Percentiles rank a stretch among this genome's conserved stretches.
Evolutionary conservation across 208 protist species (phyloP).

Genomic region (Strigomonas culicis): DNA sequence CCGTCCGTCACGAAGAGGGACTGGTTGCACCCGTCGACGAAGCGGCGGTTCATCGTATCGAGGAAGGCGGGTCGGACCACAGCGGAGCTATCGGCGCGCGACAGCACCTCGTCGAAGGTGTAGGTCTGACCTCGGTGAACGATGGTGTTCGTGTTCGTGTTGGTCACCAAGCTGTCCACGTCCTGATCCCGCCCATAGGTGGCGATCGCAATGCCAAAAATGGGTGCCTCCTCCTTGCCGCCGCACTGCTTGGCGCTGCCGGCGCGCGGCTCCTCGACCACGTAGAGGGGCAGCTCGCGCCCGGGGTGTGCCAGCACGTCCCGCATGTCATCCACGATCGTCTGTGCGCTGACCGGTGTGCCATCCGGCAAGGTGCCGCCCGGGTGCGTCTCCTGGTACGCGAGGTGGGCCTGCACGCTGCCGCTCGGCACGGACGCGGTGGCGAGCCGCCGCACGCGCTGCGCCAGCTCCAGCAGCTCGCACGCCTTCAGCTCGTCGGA

Average conservation of each 20-base stretch:
- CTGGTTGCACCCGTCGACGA: conserved; percentile 26
- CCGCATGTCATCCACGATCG: neutral
- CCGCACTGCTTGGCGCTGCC: neutral
- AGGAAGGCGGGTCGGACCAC: conserved; percentile 18
- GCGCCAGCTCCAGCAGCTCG: conserved; percentile 19
- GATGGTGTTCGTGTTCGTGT: conserved; percentile 18
- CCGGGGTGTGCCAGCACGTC: neutral
- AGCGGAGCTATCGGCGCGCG: conserved; percentile 22
- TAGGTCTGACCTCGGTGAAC: conserved; percentile 1
- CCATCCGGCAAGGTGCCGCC: neutral
- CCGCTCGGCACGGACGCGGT: conserved; percentile 24
- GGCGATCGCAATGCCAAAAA: conserved; percentile 10
- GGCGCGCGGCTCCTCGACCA: neutral
- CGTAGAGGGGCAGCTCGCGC: neutral
- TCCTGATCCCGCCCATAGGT: neutral
- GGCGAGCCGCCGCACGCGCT: neutral
- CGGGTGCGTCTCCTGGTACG: neutral
- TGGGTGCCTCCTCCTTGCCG: neutral
- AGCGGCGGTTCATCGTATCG: conserved; percentile 16
- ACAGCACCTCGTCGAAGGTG: conserved; percentile 22
- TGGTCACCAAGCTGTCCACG: conserved; percentile 6
- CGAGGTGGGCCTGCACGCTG: neutral
- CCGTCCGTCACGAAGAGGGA: conserved; percentile 25
- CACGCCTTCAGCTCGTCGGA: conserved; percentile 17
- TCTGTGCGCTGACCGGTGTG: neutral